Base-by-base conservation (phyloP, 345 rosid genomes). In the Cardiospermum halicacabum region DNA sequence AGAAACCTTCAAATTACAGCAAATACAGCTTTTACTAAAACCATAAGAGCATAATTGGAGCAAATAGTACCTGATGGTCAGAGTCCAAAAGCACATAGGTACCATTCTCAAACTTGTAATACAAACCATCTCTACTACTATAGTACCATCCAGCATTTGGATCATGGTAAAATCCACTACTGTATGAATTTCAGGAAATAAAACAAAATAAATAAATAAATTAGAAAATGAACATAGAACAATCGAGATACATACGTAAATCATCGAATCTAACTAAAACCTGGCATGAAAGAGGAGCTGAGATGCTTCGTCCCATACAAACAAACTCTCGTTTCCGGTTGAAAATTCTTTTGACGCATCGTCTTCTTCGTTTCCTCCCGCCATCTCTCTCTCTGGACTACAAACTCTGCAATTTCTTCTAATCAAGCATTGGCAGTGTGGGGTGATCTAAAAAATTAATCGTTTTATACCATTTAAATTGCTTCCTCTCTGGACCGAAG, bases 111-210 rank as follows among this genome's bases (percentile, higher is more conserved):
- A 87, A 79, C 66, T 75, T 86, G 86, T 92, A 92, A 72, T 89
- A 92, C 34, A 62, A 77, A 50, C 96, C 89, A 70, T 92, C 96
- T 58, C 75, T 75, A 60, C 82, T 84, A 68, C 88, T 84, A 71
- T 89, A 89, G 69, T 89, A 92, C 98, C 96, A 92, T 19, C 96
- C 98, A 66, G 84, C 93, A 74, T 6, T 68, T 25, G 96, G 89
- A 56, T 89, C 91, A 68, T 92, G 93, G 74, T 89, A 89, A 75
- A 92, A 89, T 70, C 96, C 96, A 73, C 82, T 86, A 56, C 97
- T 88, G 88, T 80, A 77, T 37, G 22, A 70, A 59, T 13, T 11
- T 16, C 24, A 26, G 5, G 56, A 13, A 28, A 58, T 32, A 25
- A 58, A 4, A 19, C 24, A 11, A 28, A 1, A 22, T 18, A 13